Evolutionary conservation across 1,284 basidiomycete species (phyloP), one percentile per base, ranked within the genome.

Genomic region (Ceratobasidium sp.): DNA sequence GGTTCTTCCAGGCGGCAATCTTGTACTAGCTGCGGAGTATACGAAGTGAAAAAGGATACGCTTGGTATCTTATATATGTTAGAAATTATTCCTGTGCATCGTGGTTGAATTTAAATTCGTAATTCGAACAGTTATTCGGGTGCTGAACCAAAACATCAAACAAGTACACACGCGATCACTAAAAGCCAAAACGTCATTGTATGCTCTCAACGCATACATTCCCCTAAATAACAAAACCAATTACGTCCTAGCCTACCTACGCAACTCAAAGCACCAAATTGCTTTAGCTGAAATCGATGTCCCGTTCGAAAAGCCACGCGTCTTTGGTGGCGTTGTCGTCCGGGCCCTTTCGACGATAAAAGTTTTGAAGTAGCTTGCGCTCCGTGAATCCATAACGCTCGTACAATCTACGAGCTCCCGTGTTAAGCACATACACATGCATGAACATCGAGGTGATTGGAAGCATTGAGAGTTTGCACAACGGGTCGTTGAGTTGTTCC

Each of bases 1-100:
- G 74, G 14, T 75, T 75, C 69, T 73, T 75, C 54, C 69, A 75
- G 44, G 65, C 69, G 19, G 66, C 74, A n/a, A 66, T 67, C 15
- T 36, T 75, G 24, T 69, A 75, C n/a, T 75, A 67, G 54, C 11
- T 11, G 36, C 14, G 22, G 29, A 51, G 8, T 5, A 4, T 41
- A 41, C 11, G 11, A 41, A 41, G 4, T 41, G 36, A 41, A 41
- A 11, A 41, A 41, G 36, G 36, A 41, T 41, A 41, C 11, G 11
- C 36, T 41, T 41, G 11, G 36, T 41, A 41, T 41, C 4, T 41
- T 41, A 5, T 41, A 41, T 41, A 41, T 41, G 36, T 41, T 11
- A 41, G 11, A 41, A 11, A 11, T 41, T 11, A 41, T 41, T 41
- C 36, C n/a, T n/a, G 36, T 41, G 36, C 36, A 41, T 5, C 11